Evolutionary conservation across 2,329 filamentous ascomycete genomes (phyloP).

Genomic region (Botrytis elliptica): DNA sequence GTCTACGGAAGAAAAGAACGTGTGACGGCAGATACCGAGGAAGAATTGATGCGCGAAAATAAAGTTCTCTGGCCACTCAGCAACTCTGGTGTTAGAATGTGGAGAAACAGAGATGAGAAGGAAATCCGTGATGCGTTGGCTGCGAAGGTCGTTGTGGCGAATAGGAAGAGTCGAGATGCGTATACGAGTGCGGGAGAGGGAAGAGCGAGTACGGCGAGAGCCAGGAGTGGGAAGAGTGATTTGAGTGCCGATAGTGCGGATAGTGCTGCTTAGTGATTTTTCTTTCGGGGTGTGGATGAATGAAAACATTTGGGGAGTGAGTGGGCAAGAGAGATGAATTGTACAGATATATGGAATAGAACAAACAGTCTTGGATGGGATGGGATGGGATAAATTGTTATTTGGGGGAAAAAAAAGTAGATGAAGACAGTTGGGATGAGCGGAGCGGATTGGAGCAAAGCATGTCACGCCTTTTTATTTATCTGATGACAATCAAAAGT

Average conservation of each 20-base stretch:
- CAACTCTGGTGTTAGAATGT: conserved; percentile 44
- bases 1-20: conserved; percentile 21
- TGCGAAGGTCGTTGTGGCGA: conserved; percentile 33
- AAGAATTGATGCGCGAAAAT: conserved; percentile 31
- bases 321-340: not conserved
- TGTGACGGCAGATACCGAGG: not conserved
- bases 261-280: not conserved
- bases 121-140: conserved; percentile 44
- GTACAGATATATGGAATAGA: not conserved
- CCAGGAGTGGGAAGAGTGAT: conserved; percentile 8
- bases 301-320: too few relatives aligned
- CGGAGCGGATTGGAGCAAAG: not conserved
- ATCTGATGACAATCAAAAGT: not conserved
- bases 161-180: conserved; percentile 5
- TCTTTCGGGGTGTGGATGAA: not conserved
- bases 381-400: not conserved
- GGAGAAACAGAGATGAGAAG: conserved; percentile 45
- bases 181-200: not conserved
- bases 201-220: not conserved
- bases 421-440: not conserved
- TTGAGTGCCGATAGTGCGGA: not conserved
- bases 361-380: not conserved
- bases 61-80: conserved; percentile 42
- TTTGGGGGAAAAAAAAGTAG: not conserved
- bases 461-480: not conserved